Evolutionary conservation across 2,329 filamentous ascomycete species (phyloP), one percentile per base, ranked within the genome.

Genomic region (Ampelomyces quisqualis): DNA sequence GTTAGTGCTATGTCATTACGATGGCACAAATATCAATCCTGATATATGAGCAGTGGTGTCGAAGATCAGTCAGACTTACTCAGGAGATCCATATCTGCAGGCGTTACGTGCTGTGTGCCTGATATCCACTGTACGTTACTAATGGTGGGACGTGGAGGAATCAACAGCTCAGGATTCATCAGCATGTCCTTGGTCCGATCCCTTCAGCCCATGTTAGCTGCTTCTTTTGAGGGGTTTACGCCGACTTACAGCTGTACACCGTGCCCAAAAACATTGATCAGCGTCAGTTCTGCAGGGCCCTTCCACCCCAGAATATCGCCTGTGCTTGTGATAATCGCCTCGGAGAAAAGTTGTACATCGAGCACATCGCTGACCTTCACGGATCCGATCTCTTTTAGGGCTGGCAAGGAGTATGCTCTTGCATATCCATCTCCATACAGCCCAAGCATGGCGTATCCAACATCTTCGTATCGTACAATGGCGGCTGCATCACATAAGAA

Each of bases 111-210:
- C 68, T 96, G 91, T 1, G 91, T 97, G 3, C 93, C 93, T 0
- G 90, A 86, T 37, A 98, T 89, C 93, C 93, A 98, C 70, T 97
- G 90, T 24, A 98, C 70, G 58, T 94, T 95, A 14, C 88, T 94
- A 45, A 98, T 98, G 0, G 90, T 95, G 1, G 93, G 93, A 2
- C 93, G 82, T 9, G 88, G 78, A 2, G 90, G 91, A 15, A 86
- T 78, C 11, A 79, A 63, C 1, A 88, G 78, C 43, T 86, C 77
- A 0, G 87, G 83, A 62, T 97, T 95, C 68, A 88, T 81, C 3
- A 98, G 75, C 6, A 76, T 81, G 62, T 96, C 90, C n/a, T 80
- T 72, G 11, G 73, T 72, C 29, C 62, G 69, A n/a, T 68, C 65
- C 38, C 74, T 77, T 43, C 23, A 22, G 34, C 57, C 43, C 24